Evolutionary conservation across 148 eudicot genomes (phyloP), one percentile per base, ranked within the genome.

Genomic region (Nepenthes gracilis): DNA sequence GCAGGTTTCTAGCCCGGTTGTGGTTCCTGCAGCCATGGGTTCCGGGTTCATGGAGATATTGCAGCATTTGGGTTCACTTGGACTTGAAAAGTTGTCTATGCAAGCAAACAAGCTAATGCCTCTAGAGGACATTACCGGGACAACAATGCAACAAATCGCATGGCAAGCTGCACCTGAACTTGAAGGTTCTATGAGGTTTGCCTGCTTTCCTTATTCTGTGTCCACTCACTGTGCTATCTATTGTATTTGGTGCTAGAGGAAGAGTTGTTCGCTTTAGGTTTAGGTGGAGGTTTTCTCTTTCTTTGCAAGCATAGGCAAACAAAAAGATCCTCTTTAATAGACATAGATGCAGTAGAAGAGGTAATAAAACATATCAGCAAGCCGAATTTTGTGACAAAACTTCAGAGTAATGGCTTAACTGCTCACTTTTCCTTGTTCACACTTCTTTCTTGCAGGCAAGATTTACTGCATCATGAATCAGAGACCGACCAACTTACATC

Each of bases 1-100:
- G 85, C 88, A 86, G 77, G 78, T 83, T 60, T 83, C 93, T 35
- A 75, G 74, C 45, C 81, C 88, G 11, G 76, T 81, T 47, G 85
- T 86, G 43, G 78, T 86, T 60, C 93, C 93, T 68, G 73, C 78
- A 45, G 78, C 65, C 60, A 67, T 86, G 80, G 93, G 93, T 40
- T 70, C 75, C 52, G 77, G 70, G 35, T 57, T 72, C 47, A 80
- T 69, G 76, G 82, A 86, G 53, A 74, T 78, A 43, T 55, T 86
- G 58, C 74, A 74, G 60, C 71, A 75, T 59, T 74, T 80, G 84
- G 78, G 88, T 54, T 70, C 82, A 35, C 67, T 50, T n/a, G 88
- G 93, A 64, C 63, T 70, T 62, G 82, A 80, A 67, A 86, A 76
- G 69, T 65, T 83, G 76, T 78, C 80, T 67, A 48, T 61, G 47